Evolutionary conservation across 441 rosid genomes (phyloP), one percentile per base, ranked within the genome.

Genomic region (Gossypium davidsonii): DNA sequence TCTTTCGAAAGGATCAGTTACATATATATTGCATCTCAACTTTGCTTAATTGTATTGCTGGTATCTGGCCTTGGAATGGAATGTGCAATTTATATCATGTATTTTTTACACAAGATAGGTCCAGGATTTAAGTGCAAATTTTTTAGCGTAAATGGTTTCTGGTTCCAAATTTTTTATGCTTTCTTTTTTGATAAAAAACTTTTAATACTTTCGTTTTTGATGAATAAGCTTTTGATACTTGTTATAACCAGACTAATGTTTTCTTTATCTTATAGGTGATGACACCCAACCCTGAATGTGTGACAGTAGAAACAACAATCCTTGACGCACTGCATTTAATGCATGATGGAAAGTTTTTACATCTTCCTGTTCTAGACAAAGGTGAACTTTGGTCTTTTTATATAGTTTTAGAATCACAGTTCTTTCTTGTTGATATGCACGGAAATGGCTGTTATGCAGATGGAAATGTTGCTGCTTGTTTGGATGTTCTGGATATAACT

Each of bases 271-370:
- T 77, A 48, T 70, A 94, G 88, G 97, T 94, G 12, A 94, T 94
- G 98, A 90, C 98, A 0, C 85, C 87, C 15, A 92, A 79, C 73
- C 97, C 98, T 51, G 97, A 94, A 79, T 86, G 90, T 73, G 95
- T 86, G 53, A 78, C 85, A 5, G 9, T 90, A 71, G 98, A 94
- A 76, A 86, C 94, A 25, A 82, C 97, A 39, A 89, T 92, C 57
- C 88, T 94, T 25, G 97, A 94, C 5, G 97, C 97, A 17, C 80
- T 94, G 83, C 98, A 92, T 74, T 68, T 85, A 70, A 94, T 92
- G 98, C 97, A 92, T 72, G 97, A 92, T 37, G 95, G 93, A 55
- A 94, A 92, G 80, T 90, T 94, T 75, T 79, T 94, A 58, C 97
- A 94, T 79, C 97, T 94, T 75, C 98, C 98, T 39, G 93, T 94